Conservation (phyloP, 441 rosid species). For the Pelargonium australe region DNA sequence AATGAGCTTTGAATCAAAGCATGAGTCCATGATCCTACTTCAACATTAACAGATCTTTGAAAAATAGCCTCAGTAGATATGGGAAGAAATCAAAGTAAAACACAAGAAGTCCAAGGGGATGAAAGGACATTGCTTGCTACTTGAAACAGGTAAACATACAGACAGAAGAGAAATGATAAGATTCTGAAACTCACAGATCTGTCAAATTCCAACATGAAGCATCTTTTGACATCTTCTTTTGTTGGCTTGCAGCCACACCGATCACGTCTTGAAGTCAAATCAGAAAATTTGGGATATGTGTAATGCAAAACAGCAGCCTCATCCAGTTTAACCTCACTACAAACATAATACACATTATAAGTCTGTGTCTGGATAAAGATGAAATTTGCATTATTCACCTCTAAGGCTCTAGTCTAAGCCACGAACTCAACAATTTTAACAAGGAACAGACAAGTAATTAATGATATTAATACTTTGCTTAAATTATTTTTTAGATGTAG, state of each 20-base stretch:
- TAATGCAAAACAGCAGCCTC: conserved; percentile 87
- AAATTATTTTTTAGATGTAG: too few species aligned
- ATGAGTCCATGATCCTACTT: background rate
- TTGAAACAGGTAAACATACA: background rate
- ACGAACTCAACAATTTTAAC: too few species aligned
- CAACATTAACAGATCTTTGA: too few species aligned
- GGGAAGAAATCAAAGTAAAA: too few species aligned
- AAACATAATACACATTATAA: conserved; percentile 15
- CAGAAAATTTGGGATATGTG: conserved; percentile 79
- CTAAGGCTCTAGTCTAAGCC: background rate
- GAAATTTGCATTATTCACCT: background rate
- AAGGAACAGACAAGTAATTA: too few species aligned
- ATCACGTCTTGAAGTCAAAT: conserved; percentile 89
- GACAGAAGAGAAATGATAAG: background rate
- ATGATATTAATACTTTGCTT: too few species aligned
- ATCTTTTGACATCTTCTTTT: conserved; percentile 78
- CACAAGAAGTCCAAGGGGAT: too few species aligned
- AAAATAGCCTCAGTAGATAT: too few species aligned
- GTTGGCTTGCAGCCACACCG: conserved; percentile 99
- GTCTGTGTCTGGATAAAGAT: too few species aligned
- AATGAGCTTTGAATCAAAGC: too few species aligned
- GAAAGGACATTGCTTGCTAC: background rate
- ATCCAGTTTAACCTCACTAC: conserved; percentile 68
- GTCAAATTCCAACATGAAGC: conserved; percentile 39
- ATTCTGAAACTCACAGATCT: conserved; percentile 51